A percentile compares a stretch with the other conserved stretches of the same genome.
These are phyloP conservation scores for Bruguiera gymnorhiza DNA, from an alignment of 345 rosid species.

Conservation along the genomic window DNA sequence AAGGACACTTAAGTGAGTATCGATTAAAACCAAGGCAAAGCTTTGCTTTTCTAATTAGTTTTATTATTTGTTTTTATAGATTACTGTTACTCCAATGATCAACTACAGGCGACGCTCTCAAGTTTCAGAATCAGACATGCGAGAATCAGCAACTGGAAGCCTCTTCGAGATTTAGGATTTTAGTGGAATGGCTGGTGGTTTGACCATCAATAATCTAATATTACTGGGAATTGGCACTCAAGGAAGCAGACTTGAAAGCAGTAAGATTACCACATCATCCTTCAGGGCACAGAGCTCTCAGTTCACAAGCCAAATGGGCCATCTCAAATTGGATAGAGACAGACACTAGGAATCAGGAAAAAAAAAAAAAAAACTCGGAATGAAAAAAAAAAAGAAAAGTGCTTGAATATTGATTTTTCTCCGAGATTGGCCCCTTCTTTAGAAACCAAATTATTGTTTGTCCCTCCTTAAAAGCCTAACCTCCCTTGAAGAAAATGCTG, in stretches of 20 bases:
- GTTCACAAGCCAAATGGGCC: not conserved
- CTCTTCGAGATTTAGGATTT: too few relatives aligned
- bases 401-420: not conserved
- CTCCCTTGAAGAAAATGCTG: constrained; percentile 6
- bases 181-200: not conserved
- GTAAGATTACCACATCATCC: not conserved
- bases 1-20: too few relatives aligned
- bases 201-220: constrained; percentile 1
- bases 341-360: too few relatives aligned
- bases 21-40: too few relatives aligned
- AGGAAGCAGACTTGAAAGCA: not conserved
- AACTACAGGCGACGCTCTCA: too few relatives aligned
- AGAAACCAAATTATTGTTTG: constrained; percentile 5
- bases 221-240: not conserved
- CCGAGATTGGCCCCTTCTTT: constrained; percentile 6
- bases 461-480: constrained; percentile 13
- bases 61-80: too few relatives aligned
- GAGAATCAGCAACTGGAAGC: too few relatives aligned
- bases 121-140: too few relatives aligned
- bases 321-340: not conserved
- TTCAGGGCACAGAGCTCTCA: not conserved
- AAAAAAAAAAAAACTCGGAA: not conserved
- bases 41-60: too few relatives aligned
- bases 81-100: too few relatives aligned
- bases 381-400: not conserved